Conservation (phyloP, 805 yeast species). For the Kluyveromyces nonfermentans region DNA sequence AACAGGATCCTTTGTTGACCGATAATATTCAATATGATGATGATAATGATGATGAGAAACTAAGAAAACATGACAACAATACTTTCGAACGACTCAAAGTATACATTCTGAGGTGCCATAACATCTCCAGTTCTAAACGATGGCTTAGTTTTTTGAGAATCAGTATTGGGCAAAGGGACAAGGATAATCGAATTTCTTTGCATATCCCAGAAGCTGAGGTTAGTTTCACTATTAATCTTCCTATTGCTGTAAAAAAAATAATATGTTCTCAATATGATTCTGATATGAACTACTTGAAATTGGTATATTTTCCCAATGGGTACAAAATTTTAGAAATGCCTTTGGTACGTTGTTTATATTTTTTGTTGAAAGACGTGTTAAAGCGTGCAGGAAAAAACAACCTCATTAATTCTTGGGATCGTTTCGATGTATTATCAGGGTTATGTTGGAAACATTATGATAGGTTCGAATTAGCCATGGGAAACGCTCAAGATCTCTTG, state of each 20-base stretch:
- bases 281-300: conserved; percentile 9
- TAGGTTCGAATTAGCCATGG: conserved; percentile 60
- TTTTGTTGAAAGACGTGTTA: conserved; percentile 29
- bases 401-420: conserved; percentile 21
- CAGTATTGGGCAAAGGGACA: conserved; percentile 36
- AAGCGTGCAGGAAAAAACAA: conserved; percentile 16
- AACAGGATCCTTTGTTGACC: conserved; percentile 13
- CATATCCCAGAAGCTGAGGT: conserved; percentile 34
- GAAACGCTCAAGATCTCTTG: conserved; percentile 34
- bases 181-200: conserved; percentile 37
- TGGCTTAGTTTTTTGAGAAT: conserved; percentile 57
- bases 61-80: conserved; percentile 7
- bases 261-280: conserved; percentile 6
- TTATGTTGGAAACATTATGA: conserved; percentile 63
- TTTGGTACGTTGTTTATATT: conserved; percentile 16
- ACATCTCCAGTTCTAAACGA: conserved; percentile 42
- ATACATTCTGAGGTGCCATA: conserved; percentile 48
- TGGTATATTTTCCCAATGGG: conserved; percentile 14
- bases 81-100: conserved; percentile 21
- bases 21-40: neutral
- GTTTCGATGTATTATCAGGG: conserved; percentile 33
- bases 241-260: conserved; percentile 7
- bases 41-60: conserved; percentile 2
- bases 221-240: conserved; percentile 20
- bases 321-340: conserved; percentile 18